Conservation (phyloP, 345 rosid genomes). For the Triadica sebifera region DNA sequence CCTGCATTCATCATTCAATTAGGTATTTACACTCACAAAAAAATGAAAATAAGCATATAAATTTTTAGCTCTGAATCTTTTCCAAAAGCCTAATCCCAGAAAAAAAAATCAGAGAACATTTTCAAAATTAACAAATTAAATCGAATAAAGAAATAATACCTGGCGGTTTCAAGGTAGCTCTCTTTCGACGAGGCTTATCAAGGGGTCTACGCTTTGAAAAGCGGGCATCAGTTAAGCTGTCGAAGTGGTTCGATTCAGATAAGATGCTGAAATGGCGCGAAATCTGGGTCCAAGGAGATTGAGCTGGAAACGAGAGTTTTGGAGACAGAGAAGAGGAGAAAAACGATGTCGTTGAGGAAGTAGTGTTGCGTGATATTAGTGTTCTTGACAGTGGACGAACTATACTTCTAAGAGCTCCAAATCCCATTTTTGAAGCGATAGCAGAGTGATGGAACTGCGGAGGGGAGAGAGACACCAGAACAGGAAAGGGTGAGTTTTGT, state of each 20-base stretch:
- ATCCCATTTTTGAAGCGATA: conserved; percentile 35
- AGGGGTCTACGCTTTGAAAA: conserved; percentile 78
- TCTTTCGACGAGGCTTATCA: conserved; percentile 66
- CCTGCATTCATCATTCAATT: neutral
- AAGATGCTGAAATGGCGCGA: conserved; percentile 22
- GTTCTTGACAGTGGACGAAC: conserved; percentile 51
- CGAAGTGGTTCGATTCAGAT: conserved; percentile 29
- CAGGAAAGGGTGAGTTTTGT: too few relatives aligned
- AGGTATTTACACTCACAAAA: neutral
- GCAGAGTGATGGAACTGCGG: too few relatives aligned
- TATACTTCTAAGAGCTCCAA: conserved; percentile 47
- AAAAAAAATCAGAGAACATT: too few relatives aligned
- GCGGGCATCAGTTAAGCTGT: conserved; percentile 48
- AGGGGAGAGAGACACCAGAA: too few relatives aligned
- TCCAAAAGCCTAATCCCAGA: conserved; percentile 12
- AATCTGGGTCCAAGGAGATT: conserved; percentile 41
- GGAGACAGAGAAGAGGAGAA: conserved; percentile 12
- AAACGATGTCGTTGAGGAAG: conserved; percentile 25
- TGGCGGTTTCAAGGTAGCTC: conserved; percentile 72
- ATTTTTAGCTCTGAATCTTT: neutral
- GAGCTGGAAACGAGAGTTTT: neutral
- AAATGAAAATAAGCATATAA: neutral
- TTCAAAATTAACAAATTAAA: too few relatives aligned
- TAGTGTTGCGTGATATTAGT: conserved; percentile 31
- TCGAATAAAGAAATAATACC: too few relatives aligned